Evolutionary conservation across 2,329 filamentous ascomycete genomes (phyloP), one percentile per base, ranked within the genome.

Genomic region (Venturia pyrina): DNA sequence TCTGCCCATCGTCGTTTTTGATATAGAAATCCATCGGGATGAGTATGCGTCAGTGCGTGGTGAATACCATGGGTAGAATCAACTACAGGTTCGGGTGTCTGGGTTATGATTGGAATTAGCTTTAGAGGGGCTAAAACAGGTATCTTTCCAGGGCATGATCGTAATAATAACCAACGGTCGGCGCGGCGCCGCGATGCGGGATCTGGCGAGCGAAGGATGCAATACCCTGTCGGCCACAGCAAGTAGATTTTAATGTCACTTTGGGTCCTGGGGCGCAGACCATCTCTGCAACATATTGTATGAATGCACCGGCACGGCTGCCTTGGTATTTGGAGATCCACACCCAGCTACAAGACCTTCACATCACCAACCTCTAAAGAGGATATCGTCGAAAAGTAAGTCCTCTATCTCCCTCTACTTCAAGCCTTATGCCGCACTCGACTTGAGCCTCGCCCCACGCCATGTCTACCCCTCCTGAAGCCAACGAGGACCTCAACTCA

Each of bases 71-170:
- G 53, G 53, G 32, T 37, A 11, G 32, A 57, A 37, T 19, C 53
- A 34, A 57, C 7, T 13, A 57, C 32, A n/a, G 32, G 24, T 34
- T n/a, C 19, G 15, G 11, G n/a, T 5, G 15, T 59, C 28, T 32
- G 53, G 28, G 6, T 59, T 5, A n/a, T 59, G 19, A 37, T 37
- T 59, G 53, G 28, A 59, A 37, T 37, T 59, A 37, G 53, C 53
- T 34, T 19, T 37, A 59, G 32, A 37, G 53, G 15, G 53, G 32
- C 53, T 59, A 19, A 37, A 59, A 59, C 28, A 37, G 28, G 15
- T 59, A 59, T n/a, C 53, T 59, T 59, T 59, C 53, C 53, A 59
- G 53, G 53, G 53, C 53, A 59, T 59, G 53, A 37, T 59, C 53
- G 53, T 59, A 59, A 59, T 59, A 40, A 59, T 59, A 59, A 37